phyloP scores from a whole-genome alignment of 495 filamentous ascomycete species.

The Tetracladium setigerum region DNA sequence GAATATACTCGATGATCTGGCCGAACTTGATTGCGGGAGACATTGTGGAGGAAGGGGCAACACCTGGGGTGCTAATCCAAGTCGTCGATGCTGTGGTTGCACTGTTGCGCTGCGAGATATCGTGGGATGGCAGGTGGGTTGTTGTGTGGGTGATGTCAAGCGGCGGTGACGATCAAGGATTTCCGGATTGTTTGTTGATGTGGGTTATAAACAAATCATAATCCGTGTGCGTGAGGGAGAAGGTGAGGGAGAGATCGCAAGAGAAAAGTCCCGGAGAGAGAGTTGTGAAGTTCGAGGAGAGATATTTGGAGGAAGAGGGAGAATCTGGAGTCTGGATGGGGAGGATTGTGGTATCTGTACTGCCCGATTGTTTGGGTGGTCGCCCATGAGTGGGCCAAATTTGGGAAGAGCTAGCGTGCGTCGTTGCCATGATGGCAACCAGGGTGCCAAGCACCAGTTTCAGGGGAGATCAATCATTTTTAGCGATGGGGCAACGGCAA shows the following conservation, averaged over 20 bases:
- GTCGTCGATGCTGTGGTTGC: neutral
- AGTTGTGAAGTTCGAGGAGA: slow-evolving; percentile 3
- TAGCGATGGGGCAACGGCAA: neutral
- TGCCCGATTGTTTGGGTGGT: neutral
- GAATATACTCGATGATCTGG: slow-evolving; percentile 51
- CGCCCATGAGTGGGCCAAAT: slow-evolving; percentile 1
- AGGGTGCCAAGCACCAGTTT: neutral
- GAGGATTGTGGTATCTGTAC: neutral
- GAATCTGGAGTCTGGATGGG: slow-evolving; percentile 8
- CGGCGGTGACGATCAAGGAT: neutral
- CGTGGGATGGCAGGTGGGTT: too few relatives aligned
- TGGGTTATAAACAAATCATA: slow-evolving; percentile 10
- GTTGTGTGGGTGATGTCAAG: neutral
- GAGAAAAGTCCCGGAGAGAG: slow-evolving; percentile 2
- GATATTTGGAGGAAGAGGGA: slow-evolving; percentile 3
- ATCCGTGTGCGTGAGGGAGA: neutral
- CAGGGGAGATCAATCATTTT: neutral
- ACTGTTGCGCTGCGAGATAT: too few relatives aligned
- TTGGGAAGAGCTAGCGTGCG: slow-evolving; percentile 11
- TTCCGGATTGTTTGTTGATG: slow-evolving; percentile 9
- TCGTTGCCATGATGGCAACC: slow-evolving; percentile 7
- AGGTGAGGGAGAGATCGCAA: neutral
- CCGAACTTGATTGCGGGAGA: slow-evolving; percentile 29
- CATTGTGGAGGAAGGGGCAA: slow-evolving; percentile 14
- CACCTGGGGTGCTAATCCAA: neutral